Conservation (phyloP, 1,139 yeast species). For the Kurtzmaniella quercitrusa region DNA sequence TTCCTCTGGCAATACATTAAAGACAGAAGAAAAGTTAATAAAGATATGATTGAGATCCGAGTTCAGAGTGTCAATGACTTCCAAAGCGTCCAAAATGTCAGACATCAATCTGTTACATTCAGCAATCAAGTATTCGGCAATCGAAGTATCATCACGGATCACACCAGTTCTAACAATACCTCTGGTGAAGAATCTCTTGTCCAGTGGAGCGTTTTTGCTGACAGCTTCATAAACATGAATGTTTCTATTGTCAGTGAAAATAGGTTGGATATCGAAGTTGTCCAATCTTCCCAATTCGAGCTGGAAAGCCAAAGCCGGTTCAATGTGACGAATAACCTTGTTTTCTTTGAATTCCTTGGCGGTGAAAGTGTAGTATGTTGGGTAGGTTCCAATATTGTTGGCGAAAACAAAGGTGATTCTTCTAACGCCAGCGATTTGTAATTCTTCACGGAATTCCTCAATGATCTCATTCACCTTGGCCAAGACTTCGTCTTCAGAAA, state of each 20-base stretch:
- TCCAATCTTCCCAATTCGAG: constrained; percentile 91
- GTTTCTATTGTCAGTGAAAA: constrained; percentile 94
- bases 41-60: constrained; percentile 95
- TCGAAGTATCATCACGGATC: constrained; percentile 86
- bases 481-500: constrained; percentile 66
- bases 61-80: constrained; percentile 89
- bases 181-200: constrained; percentile 92
- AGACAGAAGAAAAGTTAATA: constrained; percentile 92
- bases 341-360: constrained; percentile 83
- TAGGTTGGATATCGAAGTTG: constrained; percentile 91
- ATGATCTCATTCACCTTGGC: constrained; percentile 61
- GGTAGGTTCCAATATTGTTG: constrained; percentile 78
- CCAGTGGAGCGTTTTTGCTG: constrained; percentile 90
- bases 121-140: constrained; percentile 89
- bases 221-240: constrained; percentile 96
- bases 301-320: constrained; percentile 97
- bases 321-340: constrained; percentile 93
- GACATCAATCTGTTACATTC: constrained; percentile 96
- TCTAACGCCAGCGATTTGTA: constrained; percentile 70
- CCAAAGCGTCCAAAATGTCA: constrained; percentile 91
- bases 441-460: constrained; percentile 65
- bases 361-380: constrained; percentile 92
- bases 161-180: constrained; percentile 97
- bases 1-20: constrained; percentile 90
- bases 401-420: constrained; percentile 91